Evolutionary conservation across 148 eudicot species (phyloP).

Genomic region (Silene latifolia): DNA sequence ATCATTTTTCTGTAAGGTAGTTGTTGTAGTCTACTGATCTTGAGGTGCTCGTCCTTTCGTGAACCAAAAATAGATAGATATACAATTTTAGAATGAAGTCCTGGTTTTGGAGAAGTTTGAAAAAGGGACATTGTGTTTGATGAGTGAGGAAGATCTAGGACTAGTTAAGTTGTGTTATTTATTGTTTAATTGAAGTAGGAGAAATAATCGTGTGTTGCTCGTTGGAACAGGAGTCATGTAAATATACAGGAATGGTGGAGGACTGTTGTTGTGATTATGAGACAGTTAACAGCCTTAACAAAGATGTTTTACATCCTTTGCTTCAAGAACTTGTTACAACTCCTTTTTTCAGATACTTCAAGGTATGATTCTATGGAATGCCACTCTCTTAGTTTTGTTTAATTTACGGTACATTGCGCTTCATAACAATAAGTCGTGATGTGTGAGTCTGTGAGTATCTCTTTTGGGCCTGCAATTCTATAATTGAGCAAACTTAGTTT

Average conservation of each 20-base stretch:
- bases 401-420: background rate
- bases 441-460: background rate
- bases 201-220: background rate
- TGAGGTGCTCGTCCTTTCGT: no score
- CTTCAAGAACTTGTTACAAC: slow-evolving; percentile 87
- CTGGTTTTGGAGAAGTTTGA: background rate
- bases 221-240: slow-evolving; percentile 56
- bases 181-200: background rate
- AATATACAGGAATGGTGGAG: slow-evolving; percentile 84
- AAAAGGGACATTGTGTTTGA: background rate
- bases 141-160: background rate
- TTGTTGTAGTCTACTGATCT: no score
- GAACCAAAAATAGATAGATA: background rate
- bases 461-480: background rate
- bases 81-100: background rate
- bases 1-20: no score
- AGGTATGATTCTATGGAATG: slow-evolving; percentile 43
- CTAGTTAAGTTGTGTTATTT: background rate
- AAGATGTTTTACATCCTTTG: slow-evolving; percentile 76
- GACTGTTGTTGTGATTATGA: slow-evolving; percentile 97
- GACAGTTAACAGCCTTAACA: slow-evolving; percentile 71
- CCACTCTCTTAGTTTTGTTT: background rate
- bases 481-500: background rate
- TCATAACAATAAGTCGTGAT: background rate
- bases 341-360: slow-evolving; percentile 92